Conservation (phyloP, 192 early-diverging fungal genomes). For the Coemansia sp. region DNA sequence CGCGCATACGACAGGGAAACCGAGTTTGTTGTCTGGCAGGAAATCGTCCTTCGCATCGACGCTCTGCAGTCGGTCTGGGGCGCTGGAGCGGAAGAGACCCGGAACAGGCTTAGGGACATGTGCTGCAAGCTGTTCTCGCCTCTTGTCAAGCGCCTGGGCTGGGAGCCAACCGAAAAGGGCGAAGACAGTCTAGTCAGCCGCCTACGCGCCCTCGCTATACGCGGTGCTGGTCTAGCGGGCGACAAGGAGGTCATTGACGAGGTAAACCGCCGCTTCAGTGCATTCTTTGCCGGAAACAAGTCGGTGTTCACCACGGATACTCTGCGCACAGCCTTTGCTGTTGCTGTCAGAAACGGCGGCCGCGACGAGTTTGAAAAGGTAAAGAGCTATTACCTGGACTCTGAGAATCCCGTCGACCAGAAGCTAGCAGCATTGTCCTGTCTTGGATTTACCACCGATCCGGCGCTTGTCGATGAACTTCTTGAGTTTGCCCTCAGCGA, state of each 20-base stretch:
- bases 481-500: slow-evolving; percentile 65
- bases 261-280: slow-evolving; percentile 68
- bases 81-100: slow-evolving; percentile 61
- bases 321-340: slow-evolving; percentile 56
- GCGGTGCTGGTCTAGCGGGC: slow-evolving; percentile 66
- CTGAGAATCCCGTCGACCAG: slow-evolving; percentile 64
- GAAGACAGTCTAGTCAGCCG: slow-evolving; percentile 77
- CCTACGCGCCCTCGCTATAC: slow-evolving; percentile 74
- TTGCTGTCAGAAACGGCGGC: slow-evolving; percentile 65
- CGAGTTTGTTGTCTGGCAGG: slow-evolving; percentile 76
- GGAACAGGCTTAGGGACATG: slow-evolving; percentile 64
- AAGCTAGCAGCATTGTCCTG: slow-evolving; percentile 63
- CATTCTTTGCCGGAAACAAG: slow-evolving; percentile 61
- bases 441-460: slow-evolving; percentile 59
- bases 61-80: slow-evolving; percentile 68
- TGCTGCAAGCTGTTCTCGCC: slow-evolving; percentile 70
- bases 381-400: slow-evolving; percentile 63
- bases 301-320: slow-evolving; percentile 58
- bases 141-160: slow-evolving; percentile 73
- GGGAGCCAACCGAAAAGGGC: slow-evolving; percentile 60
- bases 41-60: slow-evolving; percentile 61
- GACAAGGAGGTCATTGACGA: slow-evolving; percentile 65
- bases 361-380: slow-evolving; percentile 63
- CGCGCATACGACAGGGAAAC: slow-evolving; percentile 72
- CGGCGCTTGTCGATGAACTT: slow-evolving; percentile 59